A percentile compares a stretch with the other conserved stretches of the same genome.
Evolutionary conservation across 768 basidiomycete species (phyloP).

Genomic region (Leccinum olivaceopallidum): DNA sequence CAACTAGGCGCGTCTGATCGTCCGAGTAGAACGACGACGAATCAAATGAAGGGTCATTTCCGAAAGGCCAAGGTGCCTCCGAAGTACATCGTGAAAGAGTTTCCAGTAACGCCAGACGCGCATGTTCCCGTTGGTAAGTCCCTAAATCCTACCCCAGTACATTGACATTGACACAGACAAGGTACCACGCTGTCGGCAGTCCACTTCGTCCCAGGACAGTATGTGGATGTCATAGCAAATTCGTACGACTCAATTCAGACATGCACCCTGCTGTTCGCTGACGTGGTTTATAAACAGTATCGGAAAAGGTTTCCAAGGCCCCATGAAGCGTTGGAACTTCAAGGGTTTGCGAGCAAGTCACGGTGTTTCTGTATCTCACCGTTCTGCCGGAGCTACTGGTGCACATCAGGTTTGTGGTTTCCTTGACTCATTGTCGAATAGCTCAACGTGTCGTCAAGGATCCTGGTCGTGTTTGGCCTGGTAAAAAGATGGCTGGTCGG

Average conservation of each 20-base stretch:
- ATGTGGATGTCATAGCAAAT: slow-evolving; percentile 86
- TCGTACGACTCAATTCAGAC: slow-evolving; percentile 55
- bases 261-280: slow-evolving; percentile 4
- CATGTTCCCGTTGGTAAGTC: slow-evolving; percentile 83
- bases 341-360: slow-evolving; percentile 90
- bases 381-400: slow-evolving; percentile 90
- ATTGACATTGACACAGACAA: slow-evolving; percentile 28
- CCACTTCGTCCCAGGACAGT: slow-evolving; percentile 98
- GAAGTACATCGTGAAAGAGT: slow-evolving; percentile 86
- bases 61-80: slow-evolving; percentile 75
- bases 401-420: slow-evolving; percentile 76
- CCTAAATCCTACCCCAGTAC: neutral
- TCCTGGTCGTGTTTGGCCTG: slow-evolving; percentile 94
- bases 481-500: slow-evolving; percentile 97
- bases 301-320: slow-evolving; percentile 72
- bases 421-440: neutral
- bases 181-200: slow-evolving; percentile 88
- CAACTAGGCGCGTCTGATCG: slow-evolving; percentile 87
- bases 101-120: slow-evolving; percentile 85
- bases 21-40: slow-evolving; percentile 67
- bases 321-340: slow-evolving; percentile 96
- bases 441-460: slow-evolving; percentile 53
- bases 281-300: neutral
- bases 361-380: slow-evolving; percentile 94
- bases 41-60: slow-evolving; percentile 90